These are phyloP conservation scores for Plicaturopsis crispa DNA, from an alignment of 768 basidiomycete genomes.

Conservation along the genomic window DNA sequence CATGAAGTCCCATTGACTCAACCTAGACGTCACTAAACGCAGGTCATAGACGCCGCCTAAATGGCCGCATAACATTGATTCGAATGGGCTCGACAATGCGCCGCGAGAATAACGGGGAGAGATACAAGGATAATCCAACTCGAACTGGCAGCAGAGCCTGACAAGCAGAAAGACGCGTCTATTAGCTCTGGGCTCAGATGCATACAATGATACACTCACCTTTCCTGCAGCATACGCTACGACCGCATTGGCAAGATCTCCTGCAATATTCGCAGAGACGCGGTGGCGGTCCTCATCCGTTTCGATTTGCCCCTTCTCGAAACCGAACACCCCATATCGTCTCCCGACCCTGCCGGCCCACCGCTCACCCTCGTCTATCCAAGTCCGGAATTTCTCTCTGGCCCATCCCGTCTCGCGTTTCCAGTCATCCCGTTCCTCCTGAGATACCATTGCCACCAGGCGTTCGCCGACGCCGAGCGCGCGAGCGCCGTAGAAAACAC, in stretches of 20 bases:
- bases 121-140: slow-evolving; percentile 63
- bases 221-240: slow-evolving; percentile 78
- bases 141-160: slow-evolving; percentile 72
- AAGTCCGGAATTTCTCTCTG: slow-evolving; percentile 35
- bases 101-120: slow-evolving; percentile 68
- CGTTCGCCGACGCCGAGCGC: slow-evolving; percentile 62
- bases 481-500: slow-evolving; percentile 65
- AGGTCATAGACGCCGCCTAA: slow-evolving; percentile 5
- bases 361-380: slow-evolving; percentile 73
- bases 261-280: slow-evolving; percentile 43
- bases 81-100: slow-evolving; percentile 56
- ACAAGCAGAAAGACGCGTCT: slow-evolving; percentile 54
- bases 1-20: no score
- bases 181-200: slow-evolving; percentile 65
- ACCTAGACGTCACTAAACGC: no score
- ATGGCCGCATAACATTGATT: slow-evolving; percentile 13
- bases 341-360: slow-evolving; percentile 66
- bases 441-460: slow-evolving; percentile 31
- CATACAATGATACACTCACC: slow-evolving; percentile 57
- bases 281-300: slow-evolving; percentile 6
- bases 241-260: slow-evolving; percentile 76
- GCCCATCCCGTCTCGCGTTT: slow-evolving; percentile 28
- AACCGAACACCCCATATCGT: slow-evolving; percentile 78
- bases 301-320: slow-evolving; percentile 37
- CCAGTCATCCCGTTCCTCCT: slow-evolving; percentile 10